phyloP scores from a whole-genome alignment of 2,329 filamentous ascomycete species.

The Tolypocladium capitatum region DNA sequence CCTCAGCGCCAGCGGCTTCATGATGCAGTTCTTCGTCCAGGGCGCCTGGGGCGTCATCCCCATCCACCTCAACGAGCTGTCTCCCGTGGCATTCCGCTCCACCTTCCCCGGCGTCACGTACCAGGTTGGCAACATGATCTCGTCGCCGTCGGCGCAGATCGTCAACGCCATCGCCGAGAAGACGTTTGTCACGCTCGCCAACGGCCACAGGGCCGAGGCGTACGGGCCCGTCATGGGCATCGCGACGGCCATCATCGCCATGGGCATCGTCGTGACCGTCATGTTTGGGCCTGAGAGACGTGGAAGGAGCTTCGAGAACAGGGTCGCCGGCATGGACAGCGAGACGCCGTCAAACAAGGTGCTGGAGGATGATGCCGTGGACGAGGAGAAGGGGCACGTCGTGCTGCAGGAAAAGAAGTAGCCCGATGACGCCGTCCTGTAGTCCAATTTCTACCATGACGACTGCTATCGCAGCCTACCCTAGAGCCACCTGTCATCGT shows the following conservation, averaged over 20 bases:
- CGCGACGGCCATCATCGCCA: conserved; percentile 62
- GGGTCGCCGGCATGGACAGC: conserved; percentile 23
- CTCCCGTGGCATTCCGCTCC: conserved; percentile 55
- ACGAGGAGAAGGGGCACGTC: conserved; percentile 17
- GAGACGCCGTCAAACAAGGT: conserved; percentile 13
- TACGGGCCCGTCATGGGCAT: conserved; percentile 67
- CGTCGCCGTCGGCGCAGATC: conserved; percentile 60
- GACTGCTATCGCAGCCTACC: too few relatives aligned
- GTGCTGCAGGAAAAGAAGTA: conserved; percentile 3
- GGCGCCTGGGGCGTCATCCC: conserved; percentile 56
- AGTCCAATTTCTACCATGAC: too few relatives aligned
- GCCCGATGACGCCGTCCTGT: not conserved
- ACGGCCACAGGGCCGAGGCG: conserved; percentile 48
- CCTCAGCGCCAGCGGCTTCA: conserved; percentile 53
- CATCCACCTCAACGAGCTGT: conserved; percentile 62
- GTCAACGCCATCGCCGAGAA: conserved; percentile 61
- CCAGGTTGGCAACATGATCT: conserved; percentile 64
- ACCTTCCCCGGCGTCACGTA: conserved; percentile 60
- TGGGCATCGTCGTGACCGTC: conserved; percentile 54
- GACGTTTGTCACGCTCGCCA: conserved; percentile 36
- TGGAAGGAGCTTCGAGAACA: conserved; percentile 55
- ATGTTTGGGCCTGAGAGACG: conserved; percentile 63
- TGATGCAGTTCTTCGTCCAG: conserved; percentile 56
- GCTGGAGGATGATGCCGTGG: conserved; percentile 10
- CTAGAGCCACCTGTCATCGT: too few relatives aligned